Conservation (phyloP, 768 basidiomycete genomes). For the Macrocybe gigantea region DNA sequence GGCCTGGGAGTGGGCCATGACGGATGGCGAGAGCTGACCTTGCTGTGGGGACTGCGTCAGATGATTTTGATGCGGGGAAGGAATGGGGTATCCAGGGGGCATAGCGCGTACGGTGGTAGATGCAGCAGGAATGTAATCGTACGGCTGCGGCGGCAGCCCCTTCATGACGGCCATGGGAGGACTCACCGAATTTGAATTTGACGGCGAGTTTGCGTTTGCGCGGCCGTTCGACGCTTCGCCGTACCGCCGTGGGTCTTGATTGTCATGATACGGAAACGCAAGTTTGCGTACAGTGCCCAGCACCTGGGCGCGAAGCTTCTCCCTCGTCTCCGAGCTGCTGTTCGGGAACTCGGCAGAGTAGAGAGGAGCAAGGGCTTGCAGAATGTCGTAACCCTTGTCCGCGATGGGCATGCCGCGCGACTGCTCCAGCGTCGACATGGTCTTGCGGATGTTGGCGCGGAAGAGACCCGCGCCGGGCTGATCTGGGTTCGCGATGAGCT, state of each 20-base stretch:
- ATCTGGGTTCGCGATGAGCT: conserved; percentile 74
- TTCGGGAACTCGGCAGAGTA: conserved; percentile 59
- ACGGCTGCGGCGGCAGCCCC: conserved; percentile 5
- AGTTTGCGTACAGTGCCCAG: conserved; percentile 66
- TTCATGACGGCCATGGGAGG: conserved; percentile 11
- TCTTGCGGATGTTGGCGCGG: conserved; percentile 69
- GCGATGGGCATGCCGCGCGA: conserved; percentile 61
- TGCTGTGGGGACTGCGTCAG: not conserved
- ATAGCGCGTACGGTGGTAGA: not conserved
- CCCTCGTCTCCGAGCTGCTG: conserved; percentile 42
- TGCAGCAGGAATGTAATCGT: conserved; percentile 16
- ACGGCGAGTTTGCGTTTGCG: conserved; percentile 43
- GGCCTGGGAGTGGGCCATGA: not conserved
- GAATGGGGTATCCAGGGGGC: not conserved
- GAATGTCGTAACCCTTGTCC: conserved; percentile 69
- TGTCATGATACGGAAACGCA: conserved; percentile 78
- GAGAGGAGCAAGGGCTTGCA: conserved; percentile 67
- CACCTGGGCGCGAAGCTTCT: conserved; percentile 56
- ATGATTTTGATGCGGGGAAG: not conserved
- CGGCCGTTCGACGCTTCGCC: conserved; percentile 44
- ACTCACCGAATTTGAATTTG: conserved; percentile 54
- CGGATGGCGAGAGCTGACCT: not conserved
- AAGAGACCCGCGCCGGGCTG: conserved; percentile 75
- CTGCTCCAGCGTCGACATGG: conserved; percentile 59
- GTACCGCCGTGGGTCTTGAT: conserved; percentile 45